Evolutionary conservation across 73 alveolate species (phyloP).

Genomic region (Tetrahymena borealis): DNA sequence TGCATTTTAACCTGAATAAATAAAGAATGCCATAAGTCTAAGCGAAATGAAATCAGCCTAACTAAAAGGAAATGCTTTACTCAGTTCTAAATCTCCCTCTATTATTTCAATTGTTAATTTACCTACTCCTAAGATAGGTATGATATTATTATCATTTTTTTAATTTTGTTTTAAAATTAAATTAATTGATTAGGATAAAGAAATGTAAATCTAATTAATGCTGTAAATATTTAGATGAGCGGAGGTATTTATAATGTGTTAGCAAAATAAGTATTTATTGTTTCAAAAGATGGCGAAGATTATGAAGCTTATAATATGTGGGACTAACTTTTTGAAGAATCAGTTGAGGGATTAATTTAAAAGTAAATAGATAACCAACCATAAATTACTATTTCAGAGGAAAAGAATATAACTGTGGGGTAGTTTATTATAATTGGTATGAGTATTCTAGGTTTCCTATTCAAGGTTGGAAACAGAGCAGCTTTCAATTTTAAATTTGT

Average conservation of each 20-base stretch:
- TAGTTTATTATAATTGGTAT: not conserved
- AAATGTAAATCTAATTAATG: not conserved
- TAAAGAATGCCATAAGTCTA: not conserved
- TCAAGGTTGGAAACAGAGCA: not conserved
- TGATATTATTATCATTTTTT: not conserved
- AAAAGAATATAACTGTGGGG: not conserved
- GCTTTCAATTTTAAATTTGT: not conserved
- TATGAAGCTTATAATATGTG: not conserved
- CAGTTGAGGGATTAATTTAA: not conserved
- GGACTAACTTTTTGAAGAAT: not conserved
- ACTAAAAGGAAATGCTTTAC: not conserved
- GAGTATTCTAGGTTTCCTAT: not conserved
- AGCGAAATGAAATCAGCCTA: not conserved
- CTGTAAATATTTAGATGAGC: not conserved
- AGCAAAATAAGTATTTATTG: not conserved
- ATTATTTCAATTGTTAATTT: not conserved
- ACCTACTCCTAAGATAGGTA: not conserved
- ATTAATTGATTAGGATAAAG: not conserved
- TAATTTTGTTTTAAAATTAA: not conserved
- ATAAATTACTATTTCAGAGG: not conserved
- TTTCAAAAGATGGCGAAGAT: not conserved
- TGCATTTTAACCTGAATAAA: not conserved
- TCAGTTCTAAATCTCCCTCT: not conserved
- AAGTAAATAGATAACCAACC: not conserved
- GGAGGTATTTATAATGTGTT: not conserved